Base-by-base conservation (phyloP, 352 stramenopile species). In the Phytophthora sansomeana region DNA sequence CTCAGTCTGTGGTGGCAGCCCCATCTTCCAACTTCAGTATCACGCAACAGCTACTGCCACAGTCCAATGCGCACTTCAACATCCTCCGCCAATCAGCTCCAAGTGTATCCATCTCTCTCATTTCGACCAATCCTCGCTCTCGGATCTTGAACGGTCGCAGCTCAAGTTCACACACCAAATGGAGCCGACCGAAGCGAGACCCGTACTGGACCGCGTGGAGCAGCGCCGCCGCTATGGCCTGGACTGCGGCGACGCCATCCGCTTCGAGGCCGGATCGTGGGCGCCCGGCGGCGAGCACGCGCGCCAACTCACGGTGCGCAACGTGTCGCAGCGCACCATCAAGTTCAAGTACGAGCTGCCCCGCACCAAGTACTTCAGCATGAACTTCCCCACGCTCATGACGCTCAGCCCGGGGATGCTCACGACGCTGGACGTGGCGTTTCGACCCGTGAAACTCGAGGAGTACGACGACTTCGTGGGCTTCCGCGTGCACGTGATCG, bases 281-380 rank as follows among this genome's bases (percentile, higher is more conserved):
- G 66, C 70, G 6, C 93, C 95, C 5, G 95, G 94, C 13, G 91
- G 95, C 42, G 93, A 98, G 75, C 96, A 98, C 69, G 80, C 93
- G 36, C 85, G 93, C 67, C 90, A 92, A 32, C 89, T 98, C 58
- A 77, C 67, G 11, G 90, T 98, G 51, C 95, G 97, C 72, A 98
- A 98, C 63, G 85, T 98, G 32, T 92, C 84, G 4, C 70, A 77
- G 19, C 80, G 82, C 65, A 96, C 77, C 10, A 85, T 94, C 62
- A 95, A 96, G 72, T 96, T 98, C 70, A 98, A 97, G 72, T 98
- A 98, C 72, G 84, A 94, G 60, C 80, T 98, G 21, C 95, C 93
- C 17, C 85, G 73, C 51, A 97, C 93, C 54, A 96, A 97, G 66
- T 98, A 96, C 72, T 98, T 98, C 55, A 97, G 87, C 53, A 96